A percentile compares a stretch with the other conserved stretches of the same genome.
These are phyloP conservation scores for Thielaviopsis ethacetica DNA, from an alignment of 2,329 filamentous ascomycete species.

Conservation along the genomic window DNA sequence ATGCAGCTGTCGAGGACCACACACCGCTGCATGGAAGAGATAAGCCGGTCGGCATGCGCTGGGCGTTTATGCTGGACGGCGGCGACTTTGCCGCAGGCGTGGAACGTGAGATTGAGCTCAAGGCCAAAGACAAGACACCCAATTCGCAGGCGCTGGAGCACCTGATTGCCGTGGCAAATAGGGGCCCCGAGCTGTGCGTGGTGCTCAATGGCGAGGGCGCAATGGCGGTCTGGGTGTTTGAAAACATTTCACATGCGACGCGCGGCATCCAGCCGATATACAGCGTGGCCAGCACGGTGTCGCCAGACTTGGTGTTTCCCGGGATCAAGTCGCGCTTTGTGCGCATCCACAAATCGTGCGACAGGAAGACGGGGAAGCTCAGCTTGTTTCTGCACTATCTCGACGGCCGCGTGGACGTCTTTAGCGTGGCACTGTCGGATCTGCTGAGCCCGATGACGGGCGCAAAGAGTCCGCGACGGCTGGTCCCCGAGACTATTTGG, in stretches of 20 bases:
- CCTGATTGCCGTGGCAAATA: constrained; percentile 70
- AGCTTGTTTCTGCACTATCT: constrained; percentile 67
- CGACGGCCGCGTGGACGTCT: constrained; percentile 69
- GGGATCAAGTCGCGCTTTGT: constrained; percentile 11
- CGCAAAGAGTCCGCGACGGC: constrained; percentile 38
- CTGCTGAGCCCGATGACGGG: constrained; percentile 51
- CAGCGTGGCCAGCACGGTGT: constrained; percentile 66
- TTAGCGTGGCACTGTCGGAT: constrained; percentile 60
- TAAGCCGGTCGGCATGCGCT: constrained; percentile 27
- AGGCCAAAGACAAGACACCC: constrained; percentile 3
- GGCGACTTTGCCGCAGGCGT: constrained; percentile 64
- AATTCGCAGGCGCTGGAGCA: constrained; percentile 51
- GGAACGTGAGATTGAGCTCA: constrained; percentile 52
- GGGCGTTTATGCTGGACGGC: constrained; percentile 69
- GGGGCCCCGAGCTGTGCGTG: constrained; percentile 72
- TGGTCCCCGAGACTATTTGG: constrained; percentile 53
- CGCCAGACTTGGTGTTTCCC: constrained; percentile 33
- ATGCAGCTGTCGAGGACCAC: constrained; percentile 45
- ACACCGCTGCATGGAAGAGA: constrained; percentile 15
- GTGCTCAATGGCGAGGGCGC: constrained; percentile 68
- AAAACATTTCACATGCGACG: constrained; percentile 61
- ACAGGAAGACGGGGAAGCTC: constrained; percentile 5
- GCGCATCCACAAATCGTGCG: constrained; percentile 2
- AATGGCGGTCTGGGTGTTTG: constrained; percentile 85
- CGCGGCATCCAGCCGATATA: constrained; percentile 56